A percentile compares a stretch with the other conserved stretches of the same genome.
Conservation (phyloP, 2,329 filamentous ascomycete genomes). For the Keithomyces neogunnii region DNA sequence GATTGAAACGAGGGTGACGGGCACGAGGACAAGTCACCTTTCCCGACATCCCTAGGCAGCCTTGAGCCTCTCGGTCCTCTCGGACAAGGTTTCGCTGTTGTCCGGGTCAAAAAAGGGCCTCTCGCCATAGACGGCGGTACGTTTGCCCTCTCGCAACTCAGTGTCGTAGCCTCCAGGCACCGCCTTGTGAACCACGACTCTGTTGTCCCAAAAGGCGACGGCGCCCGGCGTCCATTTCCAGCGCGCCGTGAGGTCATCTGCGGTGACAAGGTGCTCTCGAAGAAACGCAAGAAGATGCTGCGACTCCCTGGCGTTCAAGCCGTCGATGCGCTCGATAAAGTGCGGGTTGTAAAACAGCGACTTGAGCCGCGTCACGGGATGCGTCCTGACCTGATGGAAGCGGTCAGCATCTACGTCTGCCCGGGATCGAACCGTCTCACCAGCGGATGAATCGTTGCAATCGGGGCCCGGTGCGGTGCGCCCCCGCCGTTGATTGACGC, state of each 20-base stretch:
- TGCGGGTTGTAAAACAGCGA: conserved; percentile 6
- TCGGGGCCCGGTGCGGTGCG: conserved; percentile 7
- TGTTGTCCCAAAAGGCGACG: conserved; percentile 9
- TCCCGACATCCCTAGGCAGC: no score
- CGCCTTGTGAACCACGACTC: conserved; percentile 7
- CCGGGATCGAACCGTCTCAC: background rate
- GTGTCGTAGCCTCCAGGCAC: conserved; percentile 7
- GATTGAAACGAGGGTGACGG: no score
- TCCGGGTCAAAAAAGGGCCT: conserved; percentile 7
- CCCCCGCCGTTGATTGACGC: conserved; percentile 8
- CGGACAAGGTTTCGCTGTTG: conserved; percentile 6
- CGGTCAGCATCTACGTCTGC: no score
- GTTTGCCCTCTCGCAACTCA: conserved; percentile 7
- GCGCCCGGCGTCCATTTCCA: conserved; percentile 9
- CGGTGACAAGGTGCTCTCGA: conserved; percentile 7
- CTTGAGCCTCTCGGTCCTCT: conserved; percentile 4
- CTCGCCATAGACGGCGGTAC: conserved; percentile 6
- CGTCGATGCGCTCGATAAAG: conserved; percentile 7
- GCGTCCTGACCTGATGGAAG: conserved; percentile 3
- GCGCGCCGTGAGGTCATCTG: conserved; percentile 6
- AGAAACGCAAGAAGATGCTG: conserved; percentile 8
- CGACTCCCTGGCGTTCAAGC: conserved; percentile 7
- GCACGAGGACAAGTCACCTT: no score
- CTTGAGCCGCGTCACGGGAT: conserved; percentile 7
- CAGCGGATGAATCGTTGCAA: conserved; percentile 7